Evolutionary conservation across 2,329 filamentous ascomycete species (phyloP).

Genomic region (Calonectria honghensis): DNA sequence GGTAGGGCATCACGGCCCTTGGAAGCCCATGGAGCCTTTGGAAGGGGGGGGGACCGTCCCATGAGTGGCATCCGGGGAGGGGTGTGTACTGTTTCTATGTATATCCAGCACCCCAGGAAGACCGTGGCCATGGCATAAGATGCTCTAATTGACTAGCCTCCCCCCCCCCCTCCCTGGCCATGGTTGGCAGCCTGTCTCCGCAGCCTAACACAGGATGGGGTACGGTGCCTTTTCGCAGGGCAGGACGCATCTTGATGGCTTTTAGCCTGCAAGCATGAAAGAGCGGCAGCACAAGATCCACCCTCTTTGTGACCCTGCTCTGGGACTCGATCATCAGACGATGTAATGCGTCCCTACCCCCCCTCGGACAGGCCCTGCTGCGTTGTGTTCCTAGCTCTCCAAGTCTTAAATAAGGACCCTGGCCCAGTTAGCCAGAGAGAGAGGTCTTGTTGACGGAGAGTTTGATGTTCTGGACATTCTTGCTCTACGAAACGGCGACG

Average conservation of each 20-base stretch:
- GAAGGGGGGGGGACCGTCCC: conserved; percentile 38
- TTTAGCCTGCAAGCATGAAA: conserved; percentile 57
- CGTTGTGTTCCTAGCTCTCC: conserved; percentile 52
- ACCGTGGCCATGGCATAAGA: conserved; percentile 75
- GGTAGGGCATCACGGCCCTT: conserved; percentile 46
- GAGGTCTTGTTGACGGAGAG: conserved; percentile 46
- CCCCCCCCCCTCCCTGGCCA: conserved; percentile 66
- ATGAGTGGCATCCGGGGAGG: conserved; percentile 55
- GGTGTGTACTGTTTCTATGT: conserved; percentile 66
- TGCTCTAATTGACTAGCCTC: conserved; percentile 74
- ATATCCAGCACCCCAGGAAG: conserved; percentile 65
- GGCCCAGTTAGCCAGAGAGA: conserved; percentile 53
- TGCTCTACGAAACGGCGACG: conserved; percentile 46
- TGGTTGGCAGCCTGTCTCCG: conserved; percentile 61
- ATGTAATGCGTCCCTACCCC: conserved; percentile 54
- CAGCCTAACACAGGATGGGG: conserved; percentile 52
- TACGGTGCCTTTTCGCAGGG: conserved; percentile 49
- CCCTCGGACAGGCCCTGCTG: conserved; percentile 46
- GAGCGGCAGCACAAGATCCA: conserved; percentile 53
- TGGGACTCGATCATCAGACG: conserved; percentile 57
- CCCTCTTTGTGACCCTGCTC: conserved; percentile 54
- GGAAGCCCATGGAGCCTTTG: conserved; percentile 4
- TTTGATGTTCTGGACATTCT: conserved; percentile 48
- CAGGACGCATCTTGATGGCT: conserved; percentile 55
- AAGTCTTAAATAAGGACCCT: conserved; percentile 56